These are phyloP conservation scores for Torulaspora microellipsoides DNA, from an alignment of 805 yeast genomes.

Conservation along the genomic window DNA sequence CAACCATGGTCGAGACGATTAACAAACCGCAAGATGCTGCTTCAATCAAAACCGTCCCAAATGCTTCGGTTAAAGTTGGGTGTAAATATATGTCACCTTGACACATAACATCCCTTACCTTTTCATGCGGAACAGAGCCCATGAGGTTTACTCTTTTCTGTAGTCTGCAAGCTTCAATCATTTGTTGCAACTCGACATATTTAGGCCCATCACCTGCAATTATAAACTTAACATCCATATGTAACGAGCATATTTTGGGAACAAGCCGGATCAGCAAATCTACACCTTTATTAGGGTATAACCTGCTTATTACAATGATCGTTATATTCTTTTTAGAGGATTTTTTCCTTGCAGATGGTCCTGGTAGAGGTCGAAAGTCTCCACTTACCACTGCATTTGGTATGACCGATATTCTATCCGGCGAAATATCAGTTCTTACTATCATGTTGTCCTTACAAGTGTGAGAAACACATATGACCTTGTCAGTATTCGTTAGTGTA, in stretches of 20 bases:
- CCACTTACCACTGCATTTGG: conserved; percentile 92
- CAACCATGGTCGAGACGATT: conserved; percentile 93
- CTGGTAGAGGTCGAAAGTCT: conserved; percentile 57
- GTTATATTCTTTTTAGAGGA: conserved; percentile 47
- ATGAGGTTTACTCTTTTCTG: conserved; percentile 83
- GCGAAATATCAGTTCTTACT: conserved; percentile 77
- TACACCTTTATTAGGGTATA: conserved; percentile 95
- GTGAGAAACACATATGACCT: conserved; percentile 93
- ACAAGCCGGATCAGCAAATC: conserved; percentile 79
- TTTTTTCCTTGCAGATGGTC: neutral
- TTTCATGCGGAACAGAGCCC: conserved; percentile 88
- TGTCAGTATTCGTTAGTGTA: conserved; percentile 80
- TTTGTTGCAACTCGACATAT: conserved; percentile 88
- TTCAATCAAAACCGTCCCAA: conserved; percentile 94
- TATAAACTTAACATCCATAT: conserved; percentile 65
- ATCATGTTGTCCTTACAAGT: conserved; percentile 96
- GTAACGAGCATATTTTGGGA: conserved; percentile 68
- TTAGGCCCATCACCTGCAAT: conserved; percentile 98
- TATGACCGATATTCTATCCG: conserved; percentile 74
- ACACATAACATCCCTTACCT: conserved; percentile 88
- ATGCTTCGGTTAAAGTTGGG: conserved; percentile 93
- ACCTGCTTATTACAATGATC: conserved; percentile 83
- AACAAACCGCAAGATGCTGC: conserved; percentile 94
- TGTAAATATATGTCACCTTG: conserved; percentile 91
- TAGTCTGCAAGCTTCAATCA: conserved; percentile 78